Evolutionary conservation across 352 stramenopile species (phyloP).

Genomic region (Pythium grandisporangium): DNA sequence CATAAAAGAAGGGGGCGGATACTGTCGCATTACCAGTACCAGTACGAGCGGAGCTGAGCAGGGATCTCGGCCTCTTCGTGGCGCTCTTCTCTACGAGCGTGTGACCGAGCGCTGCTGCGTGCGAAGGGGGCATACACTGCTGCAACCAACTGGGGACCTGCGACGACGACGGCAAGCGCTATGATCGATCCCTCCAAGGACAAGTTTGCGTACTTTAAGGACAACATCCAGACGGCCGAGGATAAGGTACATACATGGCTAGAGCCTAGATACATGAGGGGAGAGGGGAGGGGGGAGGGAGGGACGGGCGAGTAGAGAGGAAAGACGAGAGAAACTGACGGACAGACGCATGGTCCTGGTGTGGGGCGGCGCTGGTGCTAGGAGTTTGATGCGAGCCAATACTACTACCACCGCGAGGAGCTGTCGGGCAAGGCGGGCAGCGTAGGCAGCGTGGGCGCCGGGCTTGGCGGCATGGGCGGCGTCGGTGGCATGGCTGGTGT

Average conservation of each 20-base stretch:
- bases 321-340: background rate
- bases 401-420: conserved; percentile 83
- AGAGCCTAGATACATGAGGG: background rate
- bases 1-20: too few species aligned
- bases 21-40: too few species aligned
- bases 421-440: conserved; percentile 30
- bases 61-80: too few species aligned
- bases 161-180: background rate
- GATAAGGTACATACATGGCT: conserved; percentile 45
- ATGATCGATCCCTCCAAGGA: conserved; percentile 87
- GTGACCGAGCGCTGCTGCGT: too few species aligned
- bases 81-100: too few species aligned
- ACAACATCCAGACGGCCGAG: conserved; percentile 85
- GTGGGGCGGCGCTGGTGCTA: conserved; percentile 18
- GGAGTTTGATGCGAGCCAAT: conserved; percentile 83
- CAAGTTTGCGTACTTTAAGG: conserved; percentile 87
- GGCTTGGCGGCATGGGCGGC: conserved; percentile 40
- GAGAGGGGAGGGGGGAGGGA: background rate
- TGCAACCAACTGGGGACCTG: too few species aligned
- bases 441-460: conserved; percentile 12
- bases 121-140: too few species aligned
- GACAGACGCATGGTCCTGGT: background rate
- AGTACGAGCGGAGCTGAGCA: too few species aligned
- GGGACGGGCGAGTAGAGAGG: background rate
- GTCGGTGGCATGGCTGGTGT: too few species aligned